phyloP scores from a whole-genome alignment of 2,329 filamentous ascomycete genomes.

The Sclerotinia subarctica region DNA sequence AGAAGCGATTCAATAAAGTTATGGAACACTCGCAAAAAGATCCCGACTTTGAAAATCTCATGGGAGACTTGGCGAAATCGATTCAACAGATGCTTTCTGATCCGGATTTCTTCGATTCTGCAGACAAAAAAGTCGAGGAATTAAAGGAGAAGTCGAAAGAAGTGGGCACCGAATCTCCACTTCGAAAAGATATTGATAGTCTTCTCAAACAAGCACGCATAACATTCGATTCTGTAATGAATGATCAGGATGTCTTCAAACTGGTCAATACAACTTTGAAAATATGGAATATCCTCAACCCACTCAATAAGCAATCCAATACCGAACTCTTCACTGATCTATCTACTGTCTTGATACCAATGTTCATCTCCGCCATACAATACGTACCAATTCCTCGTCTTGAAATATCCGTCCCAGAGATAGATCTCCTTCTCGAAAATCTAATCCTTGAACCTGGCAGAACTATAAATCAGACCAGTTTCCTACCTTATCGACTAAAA shows the following conservation, averaged over 20 bases:
- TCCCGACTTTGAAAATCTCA: conserved; percentile 75
- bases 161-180: conserved; percentile 61
- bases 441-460: conserved; percentile 83
- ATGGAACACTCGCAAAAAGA: conserved; percentile 72
- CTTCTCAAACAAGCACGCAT: conserved; percentile 66
- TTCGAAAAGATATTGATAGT: conserved; percentile 70
- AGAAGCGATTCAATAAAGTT: conserved; percentile 65
- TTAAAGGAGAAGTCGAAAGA: conserved; percentile 57
- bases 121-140: conserved; percentile 50
- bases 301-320: conserved; percentile 61
- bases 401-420: conserved; percentile 78
- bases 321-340: conserved; percentile 70
- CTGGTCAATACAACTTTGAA: conserved; percentile 64
- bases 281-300: conserved; percentile 68
- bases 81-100: conserved; percentile 81
- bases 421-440: conserved; percentile 87
- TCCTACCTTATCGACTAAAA: conserved; percentile 79
- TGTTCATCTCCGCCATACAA: conserved; percentile 73
- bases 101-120: conserved; percentile 78
- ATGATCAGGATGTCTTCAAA: conserved; percentile 70
- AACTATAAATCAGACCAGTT: conserved; percentile 81
- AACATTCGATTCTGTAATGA: conserved; percentile 65
- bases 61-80: conserved; percentile 68
- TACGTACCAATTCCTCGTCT: conserved; percentile 86
- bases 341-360: conserved; percentile 76